Conservation (phyloP, 352 stramenopile genomes). For the Peronospora tabacina region DNA sequence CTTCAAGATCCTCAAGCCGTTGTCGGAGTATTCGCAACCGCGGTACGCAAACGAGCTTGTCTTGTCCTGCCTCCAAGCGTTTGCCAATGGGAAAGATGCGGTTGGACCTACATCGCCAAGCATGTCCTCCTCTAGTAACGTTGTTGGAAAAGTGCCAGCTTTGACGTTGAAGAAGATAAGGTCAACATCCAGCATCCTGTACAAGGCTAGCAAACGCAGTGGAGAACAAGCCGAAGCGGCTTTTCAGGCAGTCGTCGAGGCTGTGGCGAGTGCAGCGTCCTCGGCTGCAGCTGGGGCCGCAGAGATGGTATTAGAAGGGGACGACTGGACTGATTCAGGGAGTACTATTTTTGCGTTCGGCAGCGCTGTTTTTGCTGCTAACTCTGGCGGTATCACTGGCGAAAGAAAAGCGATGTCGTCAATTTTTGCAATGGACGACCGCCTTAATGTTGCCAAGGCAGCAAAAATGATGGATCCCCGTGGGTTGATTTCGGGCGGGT, state of each 20-base stretch:
- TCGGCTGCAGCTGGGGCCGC: constrained; percentile 24
- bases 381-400: constrained; percentile 12
- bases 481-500: constrained; percentile 33
- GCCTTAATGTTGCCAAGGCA: constrained; percentile 43
- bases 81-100: constrained; percentile 34
- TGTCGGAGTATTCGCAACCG: constrained; percentile 61
- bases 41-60: constrained; percentile 67
- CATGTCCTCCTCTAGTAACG: constrained; percentile 12
- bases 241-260: constrained; percentile 61
- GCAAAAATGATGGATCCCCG: constrained; percentile 44
- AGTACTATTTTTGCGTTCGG: constrained; percentile 29
- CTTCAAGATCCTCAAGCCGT: constrained; percentile 60
- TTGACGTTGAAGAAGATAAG: constrained; percentile 52
- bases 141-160: constrained; percentile 23
- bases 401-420: constrained; percentile 40
- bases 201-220: constrained; percentile 61
- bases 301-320: constrained; percentile 41
- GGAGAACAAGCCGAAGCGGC: constrained; percentile 60
- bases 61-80: constrained; percentile 30
- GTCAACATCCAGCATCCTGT: constrained; percentile 54
- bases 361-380: constrained; percentile 22
- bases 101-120: constrained; percentile 8
- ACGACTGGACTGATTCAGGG: constrained; percentile 45
- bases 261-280: constrained; percentile 43
- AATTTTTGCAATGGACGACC: constrained; percentile 58